A percentile compares a stretch with the other conserved stretches of the same genome.
Evolutionary conservation across 495 filamentous ascomycete genomes (phyloP).

Genomic region (Cudoniella acicularis): DNA sequence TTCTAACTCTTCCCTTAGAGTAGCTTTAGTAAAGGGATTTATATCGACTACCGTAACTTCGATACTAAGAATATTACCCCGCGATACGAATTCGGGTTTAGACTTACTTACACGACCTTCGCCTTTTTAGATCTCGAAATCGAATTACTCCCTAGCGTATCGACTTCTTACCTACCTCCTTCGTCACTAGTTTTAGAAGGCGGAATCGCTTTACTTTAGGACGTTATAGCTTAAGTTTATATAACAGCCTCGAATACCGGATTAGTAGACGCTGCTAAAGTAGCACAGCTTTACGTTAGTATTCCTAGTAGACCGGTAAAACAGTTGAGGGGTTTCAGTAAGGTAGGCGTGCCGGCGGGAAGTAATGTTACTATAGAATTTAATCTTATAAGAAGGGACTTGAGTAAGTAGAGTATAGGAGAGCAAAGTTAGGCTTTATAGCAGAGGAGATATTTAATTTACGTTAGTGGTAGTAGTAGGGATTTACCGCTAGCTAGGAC

Average conservation of each 20-base stretch:
- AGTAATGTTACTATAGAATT: slow-evolving; percentile 44
- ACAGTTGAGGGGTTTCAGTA: slow-evolving; percentile 66
- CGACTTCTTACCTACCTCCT: slow-evolving; percentile 31
- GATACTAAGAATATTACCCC: slow-evolving; percentile 68
- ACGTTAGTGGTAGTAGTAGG: slow-evolving; percentile 62
- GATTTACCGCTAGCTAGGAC: slow-evolving; percentile 54
- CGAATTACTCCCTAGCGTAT: slow-evolving; percentile 20
- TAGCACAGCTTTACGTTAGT: slow-evolving; percentile 70
- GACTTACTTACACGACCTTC: slow-evolving; percentile 67
- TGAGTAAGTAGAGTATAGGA: slow-evolving; percentile 63
- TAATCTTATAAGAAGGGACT: slow-evolving; percentile 57
- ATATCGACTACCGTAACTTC: slow-evolving; percentile 66
- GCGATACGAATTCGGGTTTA: slow-evolving; percentile 86
- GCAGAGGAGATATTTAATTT: slow-evolving; percentile 40
- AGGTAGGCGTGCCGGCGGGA: slow-evolving; percentile 45
- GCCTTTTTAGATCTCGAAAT: slow-evolving; percentile 40
- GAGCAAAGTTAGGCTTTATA: slow-evolving; percentile 58
- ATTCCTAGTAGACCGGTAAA: slow-evolving; percentile 51
- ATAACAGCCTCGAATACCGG: slow-evolving; percentile 83
- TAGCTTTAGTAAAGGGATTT: slow-evolving; percentile 62
- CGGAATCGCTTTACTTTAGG: slow-evolving; percentile 74
- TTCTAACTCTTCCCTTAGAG: slow-evolving; percentile 47
- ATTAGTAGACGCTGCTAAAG: slow-evolving; percentile 63
- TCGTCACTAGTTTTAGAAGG: slow-evolving; percentile 61
- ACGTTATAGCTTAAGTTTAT: slow-evolving; percentile 62